Percentiles rank a stretch among this genome's conserved stretches.
Conservation (phyloP, 306 rosid species). For the Canavalia gladiata region DNA sequence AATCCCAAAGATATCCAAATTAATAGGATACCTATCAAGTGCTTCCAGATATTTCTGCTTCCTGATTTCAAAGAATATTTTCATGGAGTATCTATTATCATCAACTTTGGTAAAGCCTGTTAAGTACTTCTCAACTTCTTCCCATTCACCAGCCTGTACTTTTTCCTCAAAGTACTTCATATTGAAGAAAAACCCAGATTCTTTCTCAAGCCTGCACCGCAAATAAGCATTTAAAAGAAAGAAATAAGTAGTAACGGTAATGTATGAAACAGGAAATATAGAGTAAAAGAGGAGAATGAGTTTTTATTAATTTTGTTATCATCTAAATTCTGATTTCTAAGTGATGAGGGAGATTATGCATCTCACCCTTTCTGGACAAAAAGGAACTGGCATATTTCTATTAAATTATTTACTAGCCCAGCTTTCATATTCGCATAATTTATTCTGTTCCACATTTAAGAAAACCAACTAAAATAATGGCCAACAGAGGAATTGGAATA, state of each 20-base stretch:
- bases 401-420: conserved; percentile 6
- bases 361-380: not conserved
- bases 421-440: conserved; percentile 28
- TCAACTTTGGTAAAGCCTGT: conserved; percentile 87
- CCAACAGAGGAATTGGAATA: not conserved
- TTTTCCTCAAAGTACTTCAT: conserved; percentile 91
- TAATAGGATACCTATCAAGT: conserved; percentile 77
- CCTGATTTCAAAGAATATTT: conserved; percentile 88
- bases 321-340: conserved; percentile 24
- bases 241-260: not conserved
- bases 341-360: not conserved
- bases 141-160: conserved; percentile 94
- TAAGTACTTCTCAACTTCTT: conserved; percentile 88
- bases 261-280: conserved; percentile 1
- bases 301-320: conserved; percentile 19
- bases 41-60: conserved; percentile 97
- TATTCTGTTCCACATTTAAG: conserved; percentile 7
- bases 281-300: not conserved
- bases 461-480: conserved; percentile 31
- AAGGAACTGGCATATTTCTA: not conserved
- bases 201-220: conserved; percentile 79
- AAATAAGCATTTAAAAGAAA: conserved; percentile 22
- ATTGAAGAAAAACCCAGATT: conserved; percentile 91
- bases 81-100: conserved; percentile 92
- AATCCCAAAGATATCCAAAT: conserved; percentile 23